These are phyloP conservation scores for Phaffia australis DNA, from an alignment of 768 basidiomycete genomes.

Conservation along the genomic window DNA sequence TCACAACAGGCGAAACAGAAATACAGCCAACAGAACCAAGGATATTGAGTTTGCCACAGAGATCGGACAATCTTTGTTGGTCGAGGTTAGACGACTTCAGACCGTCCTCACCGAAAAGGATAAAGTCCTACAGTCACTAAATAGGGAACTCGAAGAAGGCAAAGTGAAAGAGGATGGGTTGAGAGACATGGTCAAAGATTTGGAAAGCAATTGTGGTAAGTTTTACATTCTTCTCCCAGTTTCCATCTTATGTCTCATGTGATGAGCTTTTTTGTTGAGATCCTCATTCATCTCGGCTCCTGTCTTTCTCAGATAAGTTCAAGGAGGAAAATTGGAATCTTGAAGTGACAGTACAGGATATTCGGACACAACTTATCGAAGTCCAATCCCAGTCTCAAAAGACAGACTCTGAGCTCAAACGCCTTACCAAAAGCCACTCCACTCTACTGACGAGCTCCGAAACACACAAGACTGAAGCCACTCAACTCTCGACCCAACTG, in stretches of 20 bases:
- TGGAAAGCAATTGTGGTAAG: conserved; percentile 70
- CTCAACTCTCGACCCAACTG: conserved; percentile 53
- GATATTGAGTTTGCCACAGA: conserved; percentile 88
- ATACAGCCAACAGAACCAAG: conserved; percentile 34
- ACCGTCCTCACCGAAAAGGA: conserved; percentile 82
- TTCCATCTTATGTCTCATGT: not conserved
- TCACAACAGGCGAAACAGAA: conserved; percentile 25
- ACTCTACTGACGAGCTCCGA: conserved; percentile 64
- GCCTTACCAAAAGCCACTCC: conserved; percentile 63
- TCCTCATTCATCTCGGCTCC: not conserved
- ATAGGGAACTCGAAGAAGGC: conserved; percentile 54
- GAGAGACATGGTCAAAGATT: conserved; percentile 58
- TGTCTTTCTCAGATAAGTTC: conserved; percentile 59
- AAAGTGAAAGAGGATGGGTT: conserved; percentile 40
- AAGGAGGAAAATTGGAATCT: conserved; percentile 99
- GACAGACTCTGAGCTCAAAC: conserved; percentile 71
- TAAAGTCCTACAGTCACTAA: conserved; percentile 78
- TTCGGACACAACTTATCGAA: conserved; percentile 58
- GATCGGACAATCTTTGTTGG: conserved; percentile 82
- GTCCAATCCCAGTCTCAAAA: conserved; percentile 56
- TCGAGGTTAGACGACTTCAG: conserved; percentile 84
- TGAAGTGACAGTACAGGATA: conserved; percentile 81
- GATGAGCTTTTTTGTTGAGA: not conserved
- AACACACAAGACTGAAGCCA: conserved; percentile 73
- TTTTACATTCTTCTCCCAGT: conserved; percentile 13